Evolutionary conservation across 129 eudicot genomes (phyloP).

Genomic region (Ambrosia trifida): DNA sequence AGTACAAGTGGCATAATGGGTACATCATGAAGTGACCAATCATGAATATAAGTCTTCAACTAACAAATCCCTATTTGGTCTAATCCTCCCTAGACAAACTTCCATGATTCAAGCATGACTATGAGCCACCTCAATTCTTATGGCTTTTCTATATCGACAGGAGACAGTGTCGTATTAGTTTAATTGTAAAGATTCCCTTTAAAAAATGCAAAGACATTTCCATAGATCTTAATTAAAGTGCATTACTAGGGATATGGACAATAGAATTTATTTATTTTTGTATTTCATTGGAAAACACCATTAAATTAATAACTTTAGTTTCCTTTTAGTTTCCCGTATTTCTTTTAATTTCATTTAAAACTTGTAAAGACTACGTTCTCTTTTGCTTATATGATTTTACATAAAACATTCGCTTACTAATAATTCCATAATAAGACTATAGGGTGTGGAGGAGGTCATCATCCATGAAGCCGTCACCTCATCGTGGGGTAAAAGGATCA

Average conservation of each 20-base stretch:
- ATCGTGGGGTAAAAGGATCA: too few relatives aligned
- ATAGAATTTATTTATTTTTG: not conserved
- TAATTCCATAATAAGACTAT: too few relatives aligned
- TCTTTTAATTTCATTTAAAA: too few relatives aligned
- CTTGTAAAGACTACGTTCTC: too few relatives aligned
- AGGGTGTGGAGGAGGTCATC: too few relatives aligned
- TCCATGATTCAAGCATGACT: conserved; percentile 48
- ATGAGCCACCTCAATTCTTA: conserved; percentile 52
- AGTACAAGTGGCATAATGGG: conserved; percentile 30
- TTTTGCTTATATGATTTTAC: too few relatives aligned
- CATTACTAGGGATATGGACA: conserved; percentile 37
- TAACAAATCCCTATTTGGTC: conserved; percentile 41
- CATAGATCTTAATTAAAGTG: conserved; percentile 23
- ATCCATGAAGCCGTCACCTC: too few relatives aligned
- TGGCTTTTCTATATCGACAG: conserved; percentile 39
- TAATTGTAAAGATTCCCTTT: conserved; percentile 28
- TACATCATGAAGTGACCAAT: conserved; percentile 37
- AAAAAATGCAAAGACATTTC: conserved; percentile 8
- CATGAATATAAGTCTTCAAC: conserved; percentile 36
- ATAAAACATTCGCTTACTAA: too few relatives aligned
- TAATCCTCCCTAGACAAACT: conserved; percentile 42
- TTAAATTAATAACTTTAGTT: not conserved
- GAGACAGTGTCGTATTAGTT: conserved; percentile 35
- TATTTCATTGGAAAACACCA: not conserved
- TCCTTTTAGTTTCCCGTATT: not conserved